Base-by-base conservation (phyloP, 2,329 filamentous ascomycete genomes). In the Penicillium rolfsii region DNA sequence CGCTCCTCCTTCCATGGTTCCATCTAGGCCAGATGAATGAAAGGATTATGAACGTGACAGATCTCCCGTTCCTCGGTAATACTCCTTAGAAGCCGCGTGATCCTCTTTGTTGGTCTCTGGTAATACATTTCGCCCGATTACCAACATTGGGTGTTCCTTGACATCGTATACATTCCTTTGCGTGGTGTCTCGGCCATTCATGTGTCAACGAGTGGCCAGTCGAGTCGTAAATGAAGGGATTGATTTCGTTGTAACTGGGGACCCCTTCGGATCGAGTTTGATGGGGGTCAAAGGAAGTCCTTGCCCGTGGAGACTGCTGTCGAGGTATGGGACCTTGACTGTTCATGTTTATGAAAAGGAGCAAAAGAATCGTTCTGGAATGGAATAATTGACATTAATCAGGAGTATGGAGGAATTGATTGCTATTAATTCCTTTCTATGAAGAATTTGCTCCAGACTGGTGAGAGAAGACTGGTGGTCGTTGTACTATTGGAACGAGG, bases 151-250 rank as follows among this genome's bases (percentile, higher is more conserved):
- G 41, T 2, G 45, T 28, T 22, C 58, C 55, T 56, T 62, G 55
- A 35, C 68, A 70, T 35, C 68, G 58, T 19, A 61, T 49, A 49
- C 68, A 70, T 41, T 67, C 56, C 9, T 60, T 60, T 1, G 57
- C 28, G 22, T 52, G 54, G 57, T 70, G 64, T 16, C 58, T 62
- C 7, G 64, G 66, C 56, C 63, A 66, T 19, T 60, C 60, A 43
- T 70, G 68, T 30, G 67, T 70, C 48, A 70, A 67, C 1, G 68
- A 70, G 26, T 70, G 68, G 6, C 63, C 58, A 7, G 66, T 60
- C 6, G 62, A 60, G 12, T 62, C 57, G 26, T 55, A 60, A 19
- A 70, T 66, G 12, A 66, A 60, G n/a, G 68, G 68, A 48, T 70
- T 70, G 28, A 38, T n/a, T 9, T 65, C 56, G 38, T 60, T 67